Base-by-base conservation (phyloP, 2,329 filamentous ascomycete species). In the Fusarium fujikuroi region DNA sequence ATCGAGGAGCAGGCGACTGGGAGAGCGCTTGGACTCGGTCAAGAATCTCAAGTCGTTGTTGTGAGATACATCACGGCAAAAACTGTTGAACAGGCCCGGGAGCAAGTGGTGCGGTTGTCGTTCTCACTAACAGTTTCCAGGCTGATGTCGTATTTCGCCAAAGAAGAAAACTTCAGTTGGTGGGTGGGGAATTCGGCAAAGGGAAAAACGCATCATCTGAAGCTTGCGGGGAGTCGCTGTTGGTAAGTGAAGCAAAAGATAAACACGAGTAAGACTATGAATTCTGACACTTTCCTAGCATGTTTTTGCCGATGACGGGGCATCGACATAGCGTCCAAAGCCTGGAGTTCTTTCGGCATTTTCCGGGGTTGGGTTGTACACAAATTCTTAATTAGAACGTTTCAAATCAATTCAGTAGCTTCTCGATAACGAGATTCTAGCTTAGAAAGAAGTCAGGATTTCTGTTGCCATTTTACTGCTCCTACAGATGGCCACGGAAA, bases 31-130 rank as follows among this genome's bases (percentile, higher is more conserved):
- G 5, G 47, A 10, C 30, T 50, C 1, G n/a, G n/a, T 7, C 30
- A 34, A 23, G 30, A 32, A 14, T 32, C 47, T 23, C n/a, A 50
- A 34, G 47, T 50, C 3, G 30, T 50, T 10, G 11, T 50, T 7
- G 12, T 50, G 3, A 18, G 47, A 36, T 50, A 50, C 16, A 34
- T 50, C 11, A 19, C n/a, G 4, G 2, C 28, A 7, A 34, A 34
- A 2, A 50, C 47, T 1, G n/a, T 50, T 8, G 16, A 50, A 15
- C 30, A 50, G n/a, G n/a, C 25, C n/a, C 3, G 30, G 0, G 0
- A 50, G 2, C 11, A 32, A 23, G 3, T 0, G 11, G 1, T 10
- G 2, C 7, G 5, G 0, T 2, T 23, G 0, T 23, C 0, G 1
- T 30, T n/a, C 19, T n/a, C 7, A 0, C 47, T 50, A 9, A 34